Percentiles rank a stretch among this genome's conserved stretches.
These are phyloP conservation scores for Boletales sp. DNA, from an alignment of 768 basidiomycete genomes.

Conservation along the genomic window DNA sequence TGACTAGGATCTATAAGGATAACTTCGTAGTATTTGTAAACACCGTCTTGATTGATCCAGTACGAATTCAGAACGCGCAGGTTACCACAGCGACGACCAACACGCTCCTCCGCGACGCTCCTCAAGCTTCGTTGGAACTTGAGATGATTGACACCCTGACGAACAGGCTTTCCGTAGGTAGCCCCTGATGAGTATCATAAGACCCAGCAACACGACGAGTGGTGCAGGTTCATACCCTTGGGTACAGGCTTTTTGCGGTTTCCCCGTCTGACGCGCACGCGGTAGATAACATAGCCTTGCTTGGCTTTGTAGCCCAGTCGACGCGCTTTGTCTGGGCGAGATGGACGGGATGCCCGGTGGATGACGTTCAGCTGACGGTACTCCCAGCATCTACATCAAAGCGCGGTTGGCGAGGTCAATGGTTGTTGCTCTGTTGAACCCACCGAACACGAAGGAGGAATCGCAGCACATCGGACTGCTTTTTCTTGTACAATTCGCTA, in stretches of 20 bases:
- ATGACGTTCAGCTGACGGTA: constrained; percentile 98
- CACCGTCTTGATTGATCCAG: constrained; percentile 99
- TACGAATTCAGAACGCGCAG: constrained; percentile 96
- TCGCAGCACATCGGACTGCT: constrained; percentile 94
- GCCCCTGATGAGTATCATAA: constrained; percentile 55
- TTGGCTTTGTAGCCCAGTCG: constrained; percentile 99
- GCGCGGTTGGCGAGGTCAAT: constrained; percentile 4
- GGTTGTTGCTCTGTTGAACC: constrained; percentile 21
- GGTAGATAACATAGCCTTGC: constrained; percentile 98
- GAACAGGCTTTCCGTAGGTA: constrained; percentile 98
- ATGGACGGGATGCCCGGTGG: constrained; percentile 96
- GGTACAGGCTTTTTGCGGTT: constrained; percentile 99
- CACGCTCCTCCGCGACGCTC: constrained; percentile 96
- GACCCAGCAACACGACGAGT: not conserved
- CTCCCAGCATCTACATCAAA: constrained; percentile 80
- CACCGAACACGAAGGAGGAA: constrained; percentile 97
- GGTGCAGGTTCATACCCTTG: constrained; percentile 65
- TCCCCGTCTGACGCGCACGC: constrained; percentile 93
- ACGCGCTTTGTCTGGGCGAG: constrained; percentile 98
- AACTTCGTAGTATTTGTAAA: constrained; percentile 99
- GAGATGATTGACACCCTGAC: constrained; percentile 99
- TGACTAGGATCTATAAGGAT: constrained; percentile 95
- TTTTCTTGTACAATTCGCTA: constrained; percentile 97
- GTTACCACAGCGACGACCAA: constrained; percentile 94
- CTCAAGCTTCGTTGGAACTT: constrained; percentile 94